phyloP scores from a whole-genome alignment of 2,329 filamentous ascomycete genomes.

The Penicillium sp. region DNA sequence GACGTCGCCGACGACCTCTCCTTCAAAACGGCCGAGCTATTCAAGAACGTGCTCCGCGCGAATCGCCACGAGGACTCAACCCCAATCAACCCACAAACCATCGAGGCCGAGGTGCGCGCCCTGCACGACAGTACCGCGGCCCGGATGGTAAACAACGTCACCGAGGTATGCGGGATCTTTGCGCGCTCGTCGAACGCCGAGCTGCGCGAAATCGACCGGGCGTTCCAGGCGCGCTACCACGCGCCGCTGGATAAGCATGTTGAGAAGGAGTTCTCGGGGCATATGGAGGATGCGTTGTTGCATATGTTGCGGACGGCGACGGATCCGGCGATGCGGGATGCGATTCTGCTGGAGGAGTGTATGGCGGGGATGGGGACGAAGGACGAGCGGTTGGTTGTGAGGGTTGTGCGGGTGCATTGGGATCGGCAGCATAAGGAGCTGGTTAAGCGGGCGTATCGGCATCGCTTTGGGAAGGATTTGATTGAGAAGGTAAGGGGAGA shows the following conservation, averaged over 20 bases:
- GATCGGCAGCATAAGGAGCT: conserved; percentile 71
- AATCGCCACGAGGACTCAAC: conserved; percentile 75
- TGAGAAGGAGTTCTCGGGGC: conserved; percentile 80
- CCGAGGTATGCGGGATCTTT: conserved; percentile 72
- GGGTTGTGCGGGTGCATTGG: conserved; percentile 85
- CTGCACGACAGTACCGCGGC: conserved; percentile 77
- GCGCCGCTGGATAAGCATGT: conserved; percentile 72
- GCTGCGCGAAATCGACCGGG: conserved; percentile 75
- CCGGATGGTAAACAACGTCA: conserved; percentile 52
- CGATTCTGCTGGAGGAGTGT: conserved; percentile 75
- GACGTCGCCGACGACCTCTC: conserved; percentile 79
- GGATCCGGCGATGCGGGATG: conserved; percentile 84
- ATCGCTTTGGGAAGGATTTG: conserved; percentile 68
- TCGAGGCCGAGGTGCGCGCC: conserved; percentile 74
- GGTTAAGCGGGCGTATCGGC: conserved; percentile 75
- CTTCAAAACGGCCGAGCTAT: conserved; percentile 82
- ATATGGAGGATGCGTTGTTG: conserved; percentile 84
- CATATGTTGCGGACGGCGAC: conserved; percentile 75
- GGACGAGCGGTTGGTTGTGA: conserved; percentile 73
- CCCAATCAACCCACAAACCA: conserved; percentile 70
- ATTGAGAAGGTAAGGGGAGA: conserved; percentile 73
- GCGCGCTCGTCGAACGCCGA: conserved; percentile 76
- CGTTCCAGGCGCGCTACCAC: conserved; percentile 73
- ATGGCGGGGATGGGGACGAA: conserved; percentile 90
- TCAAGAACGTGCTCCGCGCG: conserved; percentile 76